phyloP scores from a whole-genome alignment of 768 basidiomycete species.

The Mycena rebaudengoi region DNA sequence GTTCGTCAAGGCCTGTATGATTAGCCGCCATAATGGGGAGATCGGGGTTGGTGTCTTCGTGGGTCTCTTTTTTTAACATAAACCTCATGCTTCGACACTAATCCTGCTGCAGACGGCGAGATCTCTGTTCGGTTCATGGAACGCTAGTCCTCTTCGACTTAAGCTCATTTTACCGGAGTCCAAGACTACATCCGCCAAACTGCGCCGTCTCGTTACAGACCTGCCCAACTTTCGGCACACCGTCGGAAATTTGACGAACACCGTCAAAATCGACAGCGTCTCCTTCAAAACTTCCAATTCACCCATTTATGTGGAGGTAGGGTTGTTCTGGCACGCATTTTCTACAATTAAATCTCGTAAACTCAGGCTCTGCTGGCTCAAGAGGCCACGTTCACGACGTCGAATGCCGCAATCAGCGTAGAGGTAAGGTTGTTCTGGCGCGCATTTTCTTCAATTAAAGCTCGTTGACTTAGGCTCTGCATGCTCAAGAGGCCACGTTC shows the following conservation, averaged over 20 bases:
- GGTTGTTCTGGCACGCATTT: background rate
- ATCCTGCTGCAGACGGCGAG: background rate
- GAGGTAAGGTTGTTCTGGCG: background rate
- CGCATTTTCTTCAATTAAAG: background rate
- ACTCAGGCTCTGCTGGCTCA: slow-evolving; percentile 5
- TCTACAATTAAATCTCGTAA: background rate
- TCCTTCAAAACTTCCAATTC: slow-evolving; percentile 6
- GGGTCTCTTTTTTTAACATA: no score
- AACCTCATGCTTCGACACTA: background rate
- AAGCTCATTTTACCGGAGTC: slow-evolving; percentile 5
- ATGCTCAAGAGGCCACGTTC: background rate
- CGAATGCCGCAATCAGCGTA: slow-evolving; percentile 11
- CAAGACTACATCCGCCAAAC: background rate
- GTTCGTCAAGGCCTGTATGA: background rate
- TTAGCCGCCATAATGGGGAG: background rate
- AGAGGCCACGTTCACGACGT: slow-evolving; percentile 1
- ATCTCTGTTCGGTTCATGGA: background rate
- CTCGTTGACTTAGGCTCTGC: slow-evolving; percentile 13
- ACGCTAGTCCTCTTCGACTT: background rate
- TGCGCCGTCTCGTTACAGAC: background rate
- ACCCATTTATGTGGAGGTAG: background rate
- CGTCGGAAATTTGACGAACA: background rate
- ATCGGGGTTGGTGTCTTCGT: slow-evolving; percentile 19
- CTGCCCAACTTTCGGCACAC: slow-evolving; percentile 18
- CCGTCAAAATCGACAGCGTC: background rate